Percentiles rank a stretch among this genome's conserved stretches.
Conservation (phyloP, 1,139 yeast genomes). For the Cylindricascospora bacillispora region DNA sequence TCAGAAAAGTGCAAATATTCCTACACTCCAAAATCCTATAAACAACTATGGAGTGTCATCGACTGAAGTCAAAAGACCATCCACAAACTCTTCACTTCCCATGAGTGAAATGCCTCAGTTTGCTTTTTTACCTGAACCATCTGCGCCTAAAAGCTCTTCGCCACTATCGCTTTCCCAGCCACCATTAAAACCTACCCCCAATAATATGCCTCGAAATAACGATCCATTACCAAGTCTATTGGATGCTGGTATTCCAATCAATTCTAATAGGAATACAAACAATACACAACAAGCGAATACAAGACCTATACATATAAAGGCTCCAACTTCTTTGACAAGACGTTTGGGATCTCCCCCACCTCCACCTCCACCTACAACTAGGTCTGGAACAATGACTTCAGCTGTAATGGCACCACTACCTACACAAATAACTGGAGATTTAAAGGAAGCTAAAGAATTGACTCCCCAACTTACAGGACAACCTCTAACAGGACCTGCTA, state of each 20-base stretch:
- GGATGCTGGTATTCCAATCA: not conserved
- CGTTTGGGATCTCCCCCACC: too few relatives aligned
- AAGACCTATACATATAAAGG: constrained; percentile 11
- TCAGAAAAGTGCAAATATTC: too few relatives aligned
- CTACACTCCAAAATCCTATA: too few relatives aligned
- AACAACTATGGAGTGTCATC: too few relatives aligned
- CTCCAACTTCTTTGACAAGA: constrained; percentile 8
- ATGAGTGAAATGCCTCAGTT: too few relatives aligned
- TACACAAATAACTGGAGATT: constrained; percentile 17
- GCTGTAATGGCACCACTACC: not conserved
- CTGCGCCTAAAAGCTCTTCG: too few relatives aligned
- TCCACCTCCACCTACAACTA: constrained; percentile 35
- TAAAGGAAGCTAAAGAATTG: constrained; percentile 14
- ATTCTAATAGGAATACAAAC: too few relatives aligned
- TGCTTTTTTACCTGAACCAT: too few relatives aligned
- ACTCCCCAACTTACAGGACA: constrained; percentile 29
- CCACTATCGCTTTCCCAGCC: constrained; percentile 10
- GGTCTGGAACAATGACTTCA: not conserved
- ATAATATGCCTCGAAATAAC: constrained; percentile 3
- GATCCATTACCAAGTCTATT: not conserved
- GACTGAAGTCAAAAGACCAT: too few relatives aligned
- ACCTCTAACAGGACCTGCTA: constrained; percentile 16
- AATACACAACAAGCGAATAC: constrained; percentile 3
- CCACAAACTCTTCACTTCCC: too few relatives aligned
- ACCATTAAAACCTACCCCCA: constrained; percentile 13